Evolutionary conservation across 129 eudicot species (phyloP).

Genomic region (Escallonia rubra): DNA sequence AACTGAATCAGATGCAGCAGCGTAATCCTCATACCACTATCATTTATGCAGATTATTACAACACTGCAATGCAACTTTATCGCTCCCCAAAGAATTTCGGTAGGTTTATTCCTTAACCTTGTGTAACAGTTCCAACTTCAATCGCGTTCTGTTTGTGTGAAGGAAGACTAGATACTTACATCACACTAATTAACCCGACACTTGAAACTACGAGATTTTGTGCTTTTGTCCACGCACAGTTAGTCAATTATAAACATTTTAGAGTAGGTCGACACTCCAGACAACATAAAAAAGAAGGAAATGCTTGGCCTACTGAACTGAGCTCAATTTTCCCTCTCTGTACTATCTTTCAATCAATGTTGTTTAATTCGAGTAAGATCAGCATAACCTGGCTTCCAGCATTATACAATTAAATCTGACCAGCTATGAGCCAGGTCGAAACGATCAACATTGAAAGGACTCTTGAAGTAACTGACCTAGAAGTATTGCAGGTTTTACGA

Average conservation of each 20-base stretch:
- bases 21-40: slow-evolving; percentile 39
- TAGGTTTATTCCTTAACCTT: not conserved
- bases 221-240: not conserved
- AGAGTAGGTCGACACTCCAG: too few species aligned
- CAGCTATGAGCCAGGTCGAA: too few species aligned
- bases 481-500: slow-evolving; percentile 20
- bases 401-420: too few species aligned
- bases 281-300: too few species aligned
- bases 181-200: not conserved
- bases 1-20: slow-evolving; percentile 24
- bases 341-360: too few species aligned
- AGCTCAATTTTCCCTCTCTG: too few species aligned
- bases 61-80: slow-evolving; percentile 36
- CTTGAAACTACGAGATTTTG: not conserved
- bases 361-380: too few species aligned
- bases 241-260: too few species aligned
- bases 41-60: slow-evolving; percentile 50
- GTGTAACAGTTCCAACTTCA: not conserved
- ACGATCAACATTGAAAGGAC: too few species aligned
- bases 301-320: too few species aligned
- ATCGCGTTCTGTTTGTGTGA: not conserved
- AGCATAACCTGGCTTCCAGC: too few species aligned
- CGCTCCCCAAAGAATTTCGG: slow-evolving; percentile 38
- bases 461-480: not conserved
- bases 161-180: too few species aligned